Conservation (phyloP, 1,284 basidiomycete genomes). For the Cutaneotrichosporon mucoides region DNA sequence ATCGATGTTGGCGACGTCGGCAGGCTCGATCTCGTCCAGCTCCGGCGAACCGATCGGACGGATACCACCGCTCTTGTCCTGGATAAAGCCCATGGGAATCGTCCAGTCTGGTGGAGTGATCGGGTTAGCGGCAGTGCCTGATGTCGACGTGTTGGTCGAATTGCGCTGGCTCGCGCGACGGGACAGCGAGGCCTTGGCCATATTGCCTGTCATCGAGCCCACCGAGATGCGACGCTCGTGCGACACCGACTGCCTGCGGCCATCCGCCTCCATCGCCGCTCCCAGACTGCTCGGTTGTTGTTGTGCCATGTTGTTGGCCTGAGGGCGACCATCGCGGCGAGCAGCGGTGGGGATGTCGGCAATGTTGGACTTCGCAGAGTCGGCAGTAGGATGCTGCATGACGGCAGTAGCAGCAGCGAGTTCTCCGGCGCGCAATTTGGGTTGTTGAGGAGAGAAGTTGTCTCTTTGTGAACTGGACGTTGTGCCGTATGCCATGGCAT, state of each 20-base stretch:
- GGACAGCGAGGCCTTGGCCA: conserved; percentile 29
- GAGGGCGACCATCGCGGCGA: conserved; percentile 35
- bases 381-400: conserved; percentile 47
- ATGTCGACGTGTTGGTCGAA: conserved; percentile 9
- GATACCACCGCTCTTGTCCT: conserved; percentile 20
- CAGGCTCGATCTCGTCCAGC: conserved; percentile 20
- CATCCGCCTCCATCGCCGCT: not conserved
- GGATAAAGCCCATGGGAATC: conserved; percentile 17
- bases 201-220: conserved; percentile 33
- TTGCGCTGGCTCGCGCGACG: conserved; percentile 28
- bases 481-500: conserved; percentile 43
- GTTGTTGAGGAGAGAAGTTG: conserved; percentile 6
- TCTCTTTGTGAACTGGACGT: conserved; percentile 36
- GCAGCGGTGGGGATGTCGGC: conserved; percentile 48
- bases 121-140: conserved; percentile 8
- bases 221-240: conserved; percentile 61
- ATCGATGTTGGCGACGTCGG: conserved; percentile 50
- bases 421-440: conserved; percentile 38
- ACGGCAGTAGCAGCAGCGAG: conserved; percentile 29
- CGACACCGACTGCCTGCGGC: not conserved
- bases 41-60: conserved; percentile 18
- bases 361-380: conserved; percentile 38
- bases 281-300: conserved; percentile 11
- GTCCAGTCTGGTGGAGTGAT: conserved; percentile 27
- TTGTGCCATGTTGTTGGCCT: not conserved